Percentiles rank a stretch among this genome's conserved stretches.
Evolutionary conservation across 371 early-diverging fungal genomes (phyloP).

Genomic region (Saksenaea vasiformis): DNA sequence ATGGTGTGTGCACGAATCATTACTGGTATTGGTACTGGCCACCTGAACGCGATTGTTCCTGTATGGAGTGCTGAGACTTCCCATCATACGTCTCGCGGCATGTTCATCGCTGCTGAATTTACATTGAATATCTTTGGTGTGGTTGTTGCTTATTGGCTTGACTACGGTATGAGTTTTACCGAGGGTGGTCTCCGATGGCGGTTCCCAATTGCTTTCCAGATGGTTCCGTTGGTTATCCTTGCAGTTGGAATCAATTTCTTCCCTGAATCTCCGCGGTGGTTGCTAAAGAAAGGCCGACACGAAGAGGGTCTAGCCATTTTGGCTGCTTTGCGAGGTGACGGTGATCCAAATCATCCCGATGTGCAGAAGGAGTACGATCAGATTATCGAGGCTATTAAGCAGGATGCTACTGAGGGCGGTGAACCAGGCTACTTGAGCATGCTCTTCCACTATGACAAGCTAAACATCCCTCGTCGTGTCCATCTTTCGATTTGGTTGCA

Average conservation of each 20-base stretch:
- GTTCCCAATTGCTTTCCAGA: conserved; percentile 45
- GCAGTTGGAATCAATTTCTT: conserved; percentile 39
- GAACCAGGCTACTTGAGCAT: conserved; percentile 41
- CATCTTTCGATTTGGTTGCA: conserved; percentile 46
- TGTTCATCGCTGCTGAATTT: conserved; percentile 45
- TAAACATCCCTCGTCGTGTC: conserved; percentile 46
- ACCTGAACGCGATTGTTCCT: conserved; percentile 47
- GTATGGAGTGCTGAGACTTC: conserved; percentile 49
- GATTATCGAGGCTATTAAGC: conserved; percentile 24
- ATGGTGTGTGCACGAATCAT: conserved; percentile 48
- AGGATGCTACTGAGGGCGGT: conserved; percentile 32
- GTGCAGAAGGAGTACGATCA: conserved; percentile 36
- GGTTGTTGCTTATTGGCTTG: conserved; percentile 48
- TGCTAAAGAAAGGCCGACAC: conserved; percentile 34
- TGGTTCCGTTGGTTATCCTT: conserved; percentile 36
- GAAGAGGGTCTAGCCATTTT: conserved; percentile 42
- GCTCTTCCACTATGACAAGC: conserved; percentile 33
- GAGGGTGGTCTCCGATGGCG: conserved; percentile 45
- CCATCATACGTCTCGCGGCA: conserved; percentile 39
- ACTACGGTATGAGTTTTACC: conserved; percentile 35
- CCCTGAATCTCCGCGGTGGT: conserved; percentile 42
- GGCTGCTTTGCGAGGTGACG: conserved; percentile 41
- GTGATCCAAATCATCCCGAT: conserved; percentile 33
- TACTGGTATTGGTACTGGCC: conserved; percentile 49
- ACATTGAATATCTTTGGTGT: conserved; percentile 49